phyloP scores from a whole-genome alignment of 345 rosid species.

The Trapa bicornis region DNA sequence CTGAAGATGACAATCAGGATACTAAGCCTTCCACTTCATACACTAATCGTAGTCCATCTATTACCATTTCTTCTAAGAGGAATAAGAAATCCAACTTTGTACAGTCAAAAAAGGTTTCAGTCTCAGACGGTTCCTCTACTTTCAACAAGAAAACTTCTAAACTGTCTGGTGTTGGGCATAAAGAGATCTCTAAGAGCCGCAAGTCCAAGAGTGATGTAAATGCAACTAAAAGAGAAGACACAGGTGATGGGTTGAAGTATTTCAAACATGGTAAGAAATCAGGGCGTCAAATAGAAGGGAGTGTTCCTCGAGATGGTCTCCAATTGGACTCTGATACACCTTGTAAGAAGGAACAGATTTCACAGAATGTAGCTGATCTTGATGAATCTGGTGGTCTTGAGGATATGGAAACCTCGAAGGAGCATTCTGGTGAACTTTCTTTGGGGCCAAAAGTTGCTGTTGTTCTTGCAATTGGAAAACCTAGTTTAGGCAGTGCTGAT shows the following conservation, averaged over 20 bases:
- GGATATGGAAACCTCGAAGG: conserved; percentile 9
- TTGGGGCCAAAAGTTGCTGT: conserved; percentile 2
- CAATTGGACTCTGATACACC: conserved; percentile 18
- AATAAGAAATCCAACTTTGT: conserved; percentile 24
- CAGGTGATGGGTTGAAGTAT: not conserved
- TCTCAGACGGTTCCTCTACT: conserved; percentile 19
- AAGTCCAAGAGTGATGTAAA: conserved; percentile 16
- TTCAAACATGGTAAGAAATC: conserved; percentile 11
- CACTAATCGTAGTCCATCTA: conserved; percentile 22
- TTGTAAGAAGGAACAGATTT: conserved; percentile 22
- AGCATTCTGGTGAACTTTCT: not conserved
- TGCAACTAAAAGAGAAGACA: conserved; percentile 20
- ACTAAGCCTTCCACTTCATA: conserved; percentile 28
- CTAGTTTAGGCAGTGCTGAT: conserved; percentile 26
- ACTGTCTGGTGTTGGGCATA: conserved; percentile 22
- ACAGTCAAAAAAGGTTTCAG: conserved; percentile 23
- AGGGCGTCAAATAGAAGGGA: conserved; percentile 27
- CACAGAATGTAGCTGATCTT: conserved; percentile 19
- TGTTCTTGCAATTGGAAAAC: conserved; percentile 30
- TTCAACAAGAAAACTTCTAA: conserved; percentile 28
- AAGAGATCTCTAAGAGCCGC: conserved; percentile 25
- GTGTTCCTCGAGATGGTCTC: conserved; percentile 15
- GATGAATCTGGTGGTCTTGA: conserved; percentile 23
- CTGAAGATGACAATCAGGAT: conserved; percentile 39
- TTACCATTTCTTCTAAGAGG: conserved; percentile 28